phyloP scores from a whole-genome alignment of 2,329 filamentous ascomycete genomes.

The Macrophomina phaseolina region DNA sequence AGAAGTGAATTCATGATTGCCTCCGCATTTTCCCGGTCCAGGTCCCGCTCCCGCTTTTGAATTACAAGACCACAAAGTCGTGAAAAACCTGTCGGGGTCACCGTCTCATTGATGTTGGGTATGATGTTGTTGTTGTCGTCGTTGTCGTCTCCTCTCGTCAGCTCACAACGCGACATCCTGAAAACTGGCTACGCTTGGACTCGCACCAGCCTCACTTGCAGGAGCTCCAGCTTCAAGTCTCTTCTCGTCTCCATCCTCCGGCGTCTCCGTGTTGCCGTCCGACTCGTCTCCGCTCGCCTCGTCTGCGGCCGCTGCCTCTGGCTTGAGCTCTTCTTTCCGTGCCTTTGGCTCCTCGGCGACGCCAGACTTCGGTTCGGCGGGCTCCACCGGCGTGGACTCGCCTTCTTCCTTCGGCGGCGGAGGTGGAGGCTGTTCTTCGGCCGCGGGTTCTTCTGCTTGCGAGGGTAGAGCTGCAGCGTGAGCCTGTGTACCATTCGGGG shows the following conservation, averaged over 20 bases:
- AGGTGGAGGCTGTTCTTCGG: constrained; percentile 34
- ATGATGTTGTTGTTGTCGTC: not conserved
- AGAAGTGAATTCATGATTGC: constrained; percentile 14
- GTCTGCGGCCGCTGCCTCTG: not conserved
- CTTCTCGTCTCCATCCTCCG: constrained; percentile 2
- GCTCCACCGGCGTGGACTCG: constrained; percentile 34
- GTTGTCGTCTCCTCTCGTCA: constrained; percentile 18
- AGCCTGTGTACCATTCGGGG: constrained; percentile 34
- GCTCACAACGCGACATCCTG: constrained; percentile 25
- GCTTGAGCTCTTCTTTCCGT: constrained; percentile 10
- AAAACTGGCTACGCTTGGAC: constrained; percentile 23
- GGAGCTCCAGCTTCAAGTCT: constrained; percentile 17
- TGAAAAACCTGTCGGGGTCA: constrained; percentile 13
- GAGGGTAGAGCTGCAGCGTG: constrained; percentile 27
- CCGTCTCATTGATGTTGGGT: constrained; percentile 18
- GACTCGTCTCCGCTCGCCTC: constrained; percentile 23
- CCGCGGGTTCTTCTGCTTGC: not conserved
- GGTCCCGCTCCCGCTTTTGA: constrained; percentile 1
- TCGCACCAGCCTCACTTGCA: constrained; percentile 18
- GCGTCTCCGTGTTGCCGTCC: constrained; percentile 18
- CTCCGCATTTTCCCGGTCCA: not conserved
- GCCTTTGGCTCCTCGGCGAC: constrained; percentile 30
- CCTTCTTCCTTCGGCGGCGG: constrained; percentile 44
- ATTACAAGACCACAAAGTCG: constrained; percentile 16
- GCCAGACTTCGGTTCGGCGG: constrained; percentile 31